A percentile compares a stretch with the other conserved stretches of the same genome.
phyloP scores from a whole-genome alignment of 371 early-diverging fungal genomes.

The Haplosporangium sp. region DNA sequence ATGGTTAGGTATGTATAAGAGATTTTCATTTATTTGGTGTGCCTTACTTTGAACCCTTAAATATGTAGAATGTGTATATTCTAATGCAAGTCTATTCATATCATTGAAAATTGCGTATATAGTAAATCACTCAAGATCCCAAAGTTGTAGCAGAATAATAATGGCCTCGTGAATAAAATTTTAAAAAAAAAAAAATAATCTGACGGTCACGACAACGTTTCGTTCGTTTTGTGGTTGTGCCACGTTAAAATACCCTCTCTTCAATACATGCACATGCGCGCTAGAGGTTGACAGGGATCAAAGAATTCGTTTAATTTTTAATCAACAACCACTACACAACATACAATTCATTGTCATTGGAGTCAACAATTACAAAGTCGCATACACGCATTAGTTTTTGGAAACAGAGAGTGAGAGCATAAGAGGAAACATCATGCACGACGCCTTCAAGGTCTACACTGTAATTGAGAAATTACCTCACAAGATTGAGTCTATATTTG shows the following conservation, averaged over 20 bases:
- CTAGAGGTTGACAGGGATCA: no score
- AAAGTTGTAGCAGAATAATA: constrained; percentile 59
- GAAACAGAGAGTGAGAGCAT: background rate
- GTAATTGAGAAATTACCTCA: constrained; percentile 71
- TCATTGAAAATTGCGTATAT: background rate
- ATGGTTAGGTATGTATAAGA: constrained; percentile 72
- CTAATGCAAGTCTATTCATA: background rate
- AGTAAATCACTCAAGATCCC: constrained; percentile 75
- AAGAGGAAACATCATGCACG: constrained; percentile 61
- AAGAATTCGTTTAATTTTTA: no score
- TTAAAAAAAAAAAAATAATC: background rate
- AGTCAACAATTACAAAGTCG: background rate
- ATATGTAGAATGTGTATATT: no score
- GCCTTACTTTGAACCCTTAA: no score
- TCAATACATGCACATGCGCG: no score
- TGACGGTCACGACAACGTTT: background rate
- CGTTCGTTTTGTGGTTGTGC: no score
- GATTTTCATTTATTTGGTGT: background rate
- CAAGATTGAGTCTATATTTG: constrained; percentile 74
- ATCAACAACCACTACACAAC: no score
- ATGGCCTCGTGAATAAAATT: background rate
- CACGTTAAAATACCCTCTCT: no score
- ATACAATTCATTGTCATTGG: background rate
- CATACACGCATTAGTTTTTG: background rate
- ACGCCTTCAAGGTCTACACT: constrained; percentile 76